Conservation (phyloP, 345 rosid species). For the Barbarea vulgaris region DNA sequence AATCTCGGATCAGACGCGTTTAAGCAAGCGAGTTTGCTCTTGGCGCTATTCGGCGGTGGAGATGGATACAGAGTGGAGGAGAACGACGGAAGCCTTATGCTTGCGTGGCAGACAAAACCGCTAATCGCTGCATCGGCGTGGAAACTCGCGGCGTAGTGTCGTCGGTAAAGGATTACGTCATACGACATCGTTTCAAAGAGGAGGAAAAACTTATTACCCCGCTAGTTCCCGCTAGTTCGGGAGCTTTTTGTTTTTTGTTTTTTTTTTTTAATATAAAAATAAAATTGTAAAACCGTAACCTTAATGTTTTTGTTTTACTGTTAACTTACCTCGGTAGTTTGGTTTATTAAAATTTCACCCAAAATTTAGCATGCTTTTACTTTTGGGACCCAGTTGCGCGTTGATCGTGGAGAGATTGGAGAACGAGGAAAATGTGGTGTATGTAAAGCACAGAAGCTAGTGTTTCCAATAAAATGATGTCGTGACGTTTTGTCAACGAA, state of each 20-base stretch:
- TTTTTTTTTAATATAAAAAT: neutral
- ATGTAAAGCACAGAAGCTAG: conserved; percentile 4
- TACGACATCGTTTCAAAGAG: neutral
- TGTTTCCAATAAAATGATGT: neutral
- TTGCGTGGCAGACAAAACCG: conserved; percentile 89
- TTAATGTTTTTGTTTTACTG: conserved; percentile 1
- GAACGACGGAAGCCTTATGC: conserved; percentile 69
- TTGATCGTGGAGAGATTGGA: neutral
- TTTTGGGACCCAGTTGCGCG: conserved; percentile 12
- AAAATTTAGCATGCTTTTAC: neutral
- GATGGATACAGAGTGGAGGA: conserved; percentile 82
- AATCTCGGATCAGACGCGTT: conserved; percentile 81
- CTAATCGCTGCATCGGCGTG: conserved; percentile 85
- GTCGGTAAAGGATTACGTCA: conserved; percentile 26
- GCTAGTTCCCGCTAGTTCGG: neutral
- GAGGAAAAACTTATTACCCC: neutral
- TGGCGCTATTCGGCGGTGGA: conserved; percentile 68
- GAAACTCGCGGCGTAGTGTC: conserved; percentile 37
- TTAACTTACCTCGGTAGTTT: conserved; percentile 22
- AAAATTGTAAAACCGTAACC: conserved; percentile 20
- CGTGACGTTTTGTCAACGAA: neutral
- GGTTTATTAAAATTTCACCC: conserved; percentile 1
- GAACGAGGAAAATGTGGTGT: conserved; percentile 28
- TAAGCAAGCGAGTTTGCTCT: conserved; percentile 80
- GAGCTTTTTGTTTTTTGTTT: neutral